Evolutionary conservation across 2,329 filamentous ascomycete species (phyloP), one percentile per base, ranked within the genome.

Genomic region (Fusarium proliferatum): DNA sequence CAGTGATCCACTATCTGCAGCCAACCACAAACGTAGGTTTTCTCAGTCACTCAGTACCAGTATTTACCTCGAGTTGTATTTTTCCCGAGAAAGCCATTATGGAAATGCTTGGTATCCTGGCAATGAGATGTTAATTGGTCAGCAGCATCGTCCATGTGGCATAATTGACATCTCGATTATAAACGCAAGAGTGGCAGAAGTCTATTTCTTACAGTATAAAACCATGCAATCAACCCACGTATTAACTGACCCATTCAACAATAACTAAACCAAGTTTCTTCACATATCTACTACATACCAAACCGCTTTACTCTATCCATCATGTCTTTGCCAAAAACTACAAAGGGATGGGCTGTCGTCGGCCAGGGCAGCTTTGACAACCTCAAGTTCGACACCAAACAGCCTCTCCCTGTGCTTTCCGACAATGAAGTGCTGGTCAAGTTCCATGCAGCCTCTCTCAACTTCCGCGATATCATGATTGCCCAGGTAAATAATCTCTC

Each of bases 231-330:
- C 28, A 11, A 9, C 46, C 28, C 28, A 49, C 19, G 9, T 49
- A 21, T 12, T n/a, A 3, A 16, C 4, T 49, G 19, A 9, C 46
- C 26, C 19, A n/a, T 30, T 9, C 30, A 6, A 0, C 46, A 49
- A 9, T 8, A 49, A 17, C 9, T 49, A 8, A 3, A 16, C 16
- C 28, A 4, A 16, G 2, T 9, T 10, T 12, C 19, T 49, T 49
- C 28, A n/a, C 13, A 16, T 5, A 3, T 4, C 17, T 15, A 46
- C 21, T 12, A 48, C 13, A 0, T 6, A n/a, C 4, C 26, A 48
- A 30, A 30, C 19, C 9, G 11, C 6, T 10, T 6, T 30, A 5
- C 3, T 30, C 2, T 16, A n/a, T 3, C 2, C 3, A 30, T 6
- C 9, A 49, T 30, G 46, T 49, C 19, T 30, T 4, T 49, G 13